Base-by-base conservation (phyloP, 2,329 filamentous ascomycete genomes). In the Penicillium sp. region DNA sequence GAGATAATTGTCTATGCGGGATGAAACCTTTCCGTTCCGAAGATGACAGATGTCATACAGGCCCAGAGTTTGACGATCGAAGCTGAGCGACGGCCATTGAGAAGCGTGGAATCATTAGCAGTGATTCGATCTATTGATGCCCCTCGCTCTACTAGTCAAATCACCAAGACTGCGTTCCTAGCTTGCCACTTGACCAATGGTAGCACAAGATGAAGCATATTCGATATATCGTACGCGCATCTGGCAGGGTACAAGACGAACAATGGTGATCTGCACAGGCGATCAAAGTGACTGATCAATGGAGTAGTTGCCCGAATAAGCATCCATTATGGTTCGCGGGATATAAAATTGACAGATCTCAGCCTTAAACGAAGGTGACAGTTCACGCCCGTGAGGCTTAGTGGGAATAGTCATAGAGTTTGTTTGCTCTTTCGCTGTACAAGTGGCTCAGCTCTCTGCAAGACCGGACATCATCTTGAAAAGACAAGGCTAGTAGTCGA, bases 41-140 rank as follows among this genome's bases (percentile, higher is more conserved):
- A 40, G 26, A 30, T 47, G 44, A 47, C 33, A 47, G 33, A 36
- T 47, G 33, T 24, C 17, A 30, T 29, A 15, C 12, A n/a, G n/a
- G 23, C 20, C n/a, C 39, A 30, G 15, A 20, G 26, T 18, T 39
- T 40, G 44, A 30, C 33, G 33, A 47, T 47, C 44, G 7, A 29
- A 32, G 9, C 21, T 20, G 17, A 39, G 36, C 10, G 10, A 13
- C 3, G 9, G 18, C 32, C 33, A 29, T 29, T 47, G 10, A 47
- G 18, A 7, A 30, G 2, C 24, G n/a, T 30, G 20, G 26, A 29
- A 12, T 10, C 24, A 4, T 3, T 20, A 32, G 34, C 32, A n/a
- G 18, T 6, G 36, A 40, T n/a, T 40, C 15, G 36, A 40, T 40
- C 36, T 40, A 40, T 40, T 40, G 36, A 26, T 17, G 15, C n/a